phyloP scores from a whole-genome alignment of 192 early-diverging fungal species.

The Chytriomyces sp. region DNA sequence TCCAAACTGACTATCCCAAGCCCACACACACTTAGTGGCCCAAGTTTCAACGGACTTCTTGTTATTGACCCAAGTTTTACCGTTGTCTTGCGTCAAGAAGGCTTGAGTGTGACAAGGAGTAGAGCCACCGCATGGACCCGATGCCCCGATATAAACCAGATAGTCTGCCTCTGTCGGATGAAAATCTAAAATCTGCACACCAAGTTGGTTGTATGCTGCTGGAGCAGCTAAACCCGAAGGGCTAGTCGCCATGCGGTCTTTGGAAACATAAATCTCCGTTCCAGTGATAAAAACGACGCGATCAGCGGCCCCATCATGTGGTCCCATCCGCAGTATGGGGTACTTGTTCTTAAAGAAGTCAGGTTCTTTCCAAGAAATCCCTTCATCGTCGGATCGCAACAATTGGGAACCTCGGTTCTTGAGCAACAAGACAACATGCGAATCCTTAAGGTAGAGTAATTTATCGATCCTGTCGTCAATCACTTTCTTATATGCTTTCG shows the following conservation, averaged over 20 bases:
- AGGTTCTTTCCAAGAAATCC: conserved; percentile 66
- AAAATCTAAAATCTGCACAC: conserved; percentile 79
- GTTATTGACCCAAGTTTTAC: conserved; percentile 62
- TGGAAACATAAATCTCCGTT: conserved; percentile 43
- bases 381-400: conserved; percentile 74
- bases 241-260: conserved; percentile 63
- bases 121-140: conserved; percentile 35
- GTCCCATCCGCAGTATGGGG: conserved; percentile 56
- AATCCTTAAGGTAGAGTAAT: conserved; percentile 69
- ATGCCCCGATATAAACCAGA: conserved; percentile 78
- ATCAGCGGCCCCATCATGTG: conserved; percentile 70
- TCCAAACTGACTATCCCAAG: conserved; percentile 31
- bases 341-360: conserved; percentile 52
- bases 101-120: conserved; percentile 69
- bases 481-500: conserved; percentile 12
- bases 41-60: conserved; percentile 70
- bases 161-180: conserved; percentile 86
- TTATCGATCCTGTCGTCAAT: conserved; percentile 58
- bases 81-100: conserved; percentile 72
- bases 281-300: conserved; percentile 55
- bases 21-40: conserved; percentile 82
- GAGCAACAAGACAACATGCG: conserved; percentile 62
- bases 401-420: conserved; percentile 59
- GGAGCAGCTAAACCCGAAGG: conserved; percentile 52
- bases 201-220: conserved; percentile 65